Base-by-base conservation (phyloP, 169 alveolate species). In the Cryptosporidium meleagridis region DNA sequence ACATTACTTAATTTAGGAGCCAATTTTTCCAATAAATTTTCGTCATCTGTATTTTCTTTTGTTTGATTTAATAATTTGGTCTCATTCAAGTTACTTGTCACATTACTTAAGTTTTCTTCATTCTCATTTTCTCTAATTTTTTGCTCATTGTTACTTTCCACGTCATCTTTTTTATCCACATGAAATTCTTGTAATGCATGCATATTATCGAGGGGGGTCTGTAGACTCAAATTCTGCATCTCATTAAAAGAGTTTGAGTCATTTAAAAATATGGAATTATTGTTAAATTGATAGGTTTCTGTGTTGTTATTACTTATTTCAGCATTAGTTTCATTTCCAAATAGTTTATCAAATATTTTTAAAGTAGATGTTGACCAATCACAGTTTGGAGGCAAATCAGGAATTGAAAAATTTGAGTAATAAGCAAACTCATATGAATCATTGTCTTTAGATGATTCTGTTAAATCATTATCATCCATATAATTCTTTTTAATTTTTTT, bases 311-410 rank as follows among this genome's bases (percentile, higher is more conserved):
- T 48, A 14, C 2, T 48, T 2, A 48, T 14, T 14, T 48, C 18
- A 48, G 2, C 16, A 37, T 37, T 26, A 52, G 72, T 33, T 21
- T 65, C 29, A 65, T 37, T 37, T n/a, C 2, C 41, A 37, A 65
- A 10, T 8, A 65, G 51, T 65, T 65, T 37, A 39, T 65, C 48
- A 29, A 51, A n/a, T 12, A 45, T 51, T 23, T 37, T 31, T 31
- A 18, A 14, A 2, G 85, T 51, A 6, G 61, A 31, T 2, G 29
- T 18, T 51, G 41, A 71, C 86, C 86, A 75, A 3, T 3, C 12
- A 26, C 86, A 75, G 62, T 58, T 31, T 58, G 86, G 86, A 8
- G 86, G 86, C 7, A 44, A 23, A 29, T 70, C 59, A 9, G 65
- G 59, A n/a, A 44, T 5, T 14, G 12, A 8, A 21, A 70, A 29